A percentile compares a stretch with the other conserved stretches of the same genome.
Conservation (phyloP, 176 grass and related monocot genomes). For the Aegilops tauschii region DNA sequence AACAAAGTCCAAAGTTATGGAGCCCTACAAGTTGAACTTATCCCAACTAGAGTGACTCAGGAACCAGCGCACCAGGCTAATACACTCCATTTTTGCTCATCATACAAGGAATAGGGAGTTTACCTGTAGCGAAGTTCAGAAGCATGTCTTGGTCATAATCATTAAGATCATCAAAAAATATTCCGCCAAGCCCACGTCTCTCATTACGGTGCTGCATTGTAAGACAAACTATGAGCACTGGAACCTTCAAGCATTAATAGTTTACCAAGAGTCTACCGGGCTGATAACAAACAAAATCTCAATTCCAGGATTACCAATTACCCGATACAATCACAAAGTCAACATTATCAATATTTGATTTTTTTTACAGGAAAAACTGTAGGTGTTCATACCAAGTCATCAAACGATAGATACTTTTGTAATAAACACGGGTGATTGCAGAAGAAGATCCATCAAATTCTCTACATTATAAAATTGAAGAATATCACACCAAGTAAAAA, state of each 20-base stretch:
- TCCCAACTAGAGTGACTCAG: not conserved
- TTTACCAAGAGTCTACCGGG: not conserved
- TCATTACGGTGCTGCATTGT: conserved; percentile 81
- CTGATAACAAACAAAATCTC: not conserved
- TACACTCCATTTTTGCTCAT: not conserved
- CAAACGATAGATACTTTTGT: not conserved
- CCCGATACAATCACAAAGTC: not conserved
- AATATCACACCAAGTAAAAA: not conserved
- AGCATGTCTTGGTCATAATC: conserved; percentile 98
- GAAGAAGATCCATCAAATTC: not conserved
- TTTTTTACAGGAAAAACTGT: not conserved
- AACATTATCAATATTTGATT: not conserved
- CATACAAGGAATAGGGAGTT: conserved; percentile 3
- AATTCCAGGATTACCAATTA: not conserved
- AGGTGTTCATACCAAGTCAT: not conserved
- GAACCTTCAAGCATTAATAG: conserved; percentile 1
- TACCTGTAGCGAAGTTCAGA: conserved; percentile 86
- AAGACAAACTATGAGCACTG: not conserved
- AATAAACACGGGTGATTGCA: not conserved
- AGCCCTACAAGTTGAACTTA: not conserved
- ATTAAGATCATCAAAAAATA: conserved; percentile 99
- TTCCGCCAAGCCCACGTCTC: conserved; percentile 88
- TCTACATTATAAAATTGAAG: conserved; percentile 23
- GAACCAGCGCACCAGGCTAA: not conserved
- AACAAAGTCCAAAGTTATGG: not conserved